phyloP scores from a whole-genome alignment of 306 rosid species.

The Cucurbita ficifolia region DNA sequence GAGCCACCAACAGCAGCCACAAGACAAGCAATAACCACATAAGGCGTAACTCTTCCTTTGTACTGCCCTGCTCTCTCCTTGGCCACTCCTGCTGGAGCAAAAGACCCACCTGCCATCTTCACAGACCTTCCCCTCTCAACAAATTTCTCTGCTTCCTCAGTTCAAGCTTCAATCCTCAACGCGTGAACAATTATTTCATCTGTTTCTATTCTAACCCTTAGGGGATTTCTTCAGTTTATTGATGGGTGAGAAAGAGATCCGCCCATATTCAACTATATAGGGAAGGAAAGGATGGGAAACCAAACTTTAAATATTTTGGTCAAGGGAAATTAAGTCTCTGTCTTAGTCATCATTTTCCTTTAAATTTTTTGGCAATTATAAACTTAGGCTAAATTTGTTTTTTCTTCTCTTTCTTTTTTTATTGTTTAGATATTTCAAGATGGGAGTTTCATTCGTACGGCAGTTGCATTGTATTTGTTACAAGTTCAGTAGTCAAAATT shows the following conservation, averaged over 20 bases:
- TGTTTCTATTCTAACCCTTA: neutral
- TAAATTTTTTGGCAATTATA: no score
- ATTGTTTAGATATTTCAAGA: neutral
- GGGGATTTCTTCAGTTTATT: neutral
- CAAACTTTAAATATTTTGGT: neutral
- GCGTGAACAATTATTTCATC: neutral
- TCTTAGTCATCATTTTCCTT: neutral
- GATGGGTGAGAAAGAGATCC: neutral
- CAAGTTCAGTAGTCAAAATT: neutral
- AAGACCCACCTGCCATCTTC: constrained; percentile 70
- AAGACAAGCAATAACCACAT: constrained; percentile 57
- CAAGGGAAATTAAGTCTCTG: neutral
- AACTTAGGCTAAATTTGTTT: neutral
- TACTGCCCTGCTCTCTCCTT: constrained; percentile 53
- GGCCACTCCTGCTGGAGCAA: constrained; percentile 30
- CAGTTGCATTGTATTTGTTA: neutral
- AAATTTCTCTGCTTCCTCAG: neutral
- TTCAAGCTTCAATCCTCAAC: neutral
- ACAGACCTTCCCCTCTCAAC: neutral
- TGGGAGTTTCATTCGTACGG: neutral
- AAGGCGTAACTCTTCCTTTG: constrained; percentile 43
- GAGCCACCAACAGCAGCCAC: constrained; percentile 77
- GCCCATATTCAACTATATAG: neutral
- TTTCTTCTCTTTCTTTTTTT: neutral
- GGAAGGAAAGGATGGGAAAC: neutral